Conservation (phyloP, 305 asterid genomes). For the Fraxinus xanthoxyloides region DNA sequence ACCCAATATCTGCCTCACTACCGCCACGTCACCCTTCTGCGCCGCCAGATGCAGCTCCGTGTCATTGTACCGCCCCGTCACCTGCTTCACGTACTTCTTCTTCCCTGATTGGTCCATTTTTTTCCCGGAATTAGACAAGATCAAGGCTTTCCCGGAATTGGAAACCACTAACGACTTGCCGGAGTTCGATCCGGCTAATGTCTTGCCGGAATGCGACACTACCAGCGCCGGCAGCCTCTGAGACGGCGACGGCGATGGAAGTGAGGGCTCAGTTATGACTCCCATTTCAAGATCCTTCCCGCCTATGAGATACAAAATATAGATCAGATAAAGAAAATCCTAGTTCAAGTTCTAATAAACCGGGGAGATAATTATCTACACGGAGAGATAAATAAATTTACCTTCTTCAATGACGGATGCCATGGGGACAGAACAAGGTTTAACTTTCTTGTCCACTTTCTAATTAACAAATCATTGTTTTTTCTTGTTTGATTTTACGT, state of each 20-base stretch:
- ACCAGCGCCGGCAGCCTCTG: neutral
- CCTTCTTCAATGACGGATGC: constrained; percentile 21
- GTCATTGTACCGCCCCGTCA: constrained; percentile 59
- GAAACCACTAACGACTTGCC: constrained; percentile 62
- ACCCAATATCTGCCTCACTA: constrained; percentile 45
- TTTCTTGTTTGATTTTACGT: neutral
- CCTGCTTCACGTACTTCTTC: constrained; percentile 64
- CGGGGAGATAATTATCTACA: neutral
- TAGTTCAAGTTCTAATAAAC: neutral
- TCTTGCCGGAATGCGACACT: neutral
- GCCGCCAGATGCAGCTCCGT: constrained; percentile 67
- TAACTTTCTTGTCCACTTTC: neutral
- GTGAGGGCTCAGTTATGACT: neutral
- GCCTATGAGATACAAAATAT: neutral
- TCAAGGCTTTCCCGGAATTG: constrained; percentile 63
- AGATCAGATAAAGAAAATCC: neutral
- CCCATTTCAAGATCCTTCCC: constrained; percentile 6
- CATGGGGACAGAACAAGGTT: constrained; percentile 2
- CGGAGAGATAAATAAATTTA: neutral
- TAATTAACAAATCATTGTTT: neutral
- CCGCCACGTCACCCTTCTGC: constrained; percentile 50
- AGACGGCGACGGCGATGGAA: neutral
- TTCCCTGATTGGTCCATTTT: constrained; percentile 36
- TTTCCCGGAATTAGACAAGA: constrained; percentile 40
- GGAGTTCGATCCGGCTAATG: constrained; percentile 32